A percentile compares a stretch with the other conserved stretches of the same genome.
Conservation (phyloP, 768 basidiomycete genomes). For the Gautieria morchelliformis region DNA sequence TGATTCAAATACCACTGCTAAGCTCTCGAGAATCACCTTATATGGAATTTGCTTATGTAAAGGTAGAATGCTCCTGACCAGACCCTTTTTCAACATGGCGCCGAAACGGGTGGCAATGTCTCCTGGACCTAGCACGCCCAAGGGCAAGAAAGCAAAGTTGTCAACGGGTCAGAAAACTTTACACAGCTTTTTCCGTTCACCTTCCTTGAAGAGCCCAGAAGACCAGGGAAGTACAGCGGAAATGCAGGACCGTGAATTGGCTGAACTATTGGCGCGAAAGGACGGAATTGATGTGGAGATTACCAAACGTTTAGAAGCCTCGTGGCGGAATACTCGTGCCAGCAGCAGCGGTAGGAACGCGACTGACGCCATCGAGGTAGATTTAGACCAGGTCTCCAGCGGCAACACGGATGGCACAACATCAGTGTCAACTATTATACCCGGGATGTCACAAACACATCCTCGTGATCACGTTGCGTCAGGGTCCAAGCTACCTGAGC, state of each 20-base stretch:
- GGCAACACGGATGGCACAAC: neutral
- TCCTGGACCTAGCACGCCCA: neutral
- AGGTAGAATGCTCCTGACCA: too few species aligned
- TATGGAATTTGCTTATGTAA: neutral
- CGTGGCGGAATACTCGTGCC: neutral
- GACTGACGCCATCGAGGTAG: neutral
- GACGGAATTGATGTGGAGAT: slow-evolving; percentile 8
- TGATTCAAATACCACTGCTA: too few species aligned
- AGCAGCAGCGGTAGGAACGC: neutral
- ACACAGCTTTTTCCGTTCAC: slow-evolving; percentile 9
- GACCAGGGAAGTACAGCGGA: slow-evolving; percentile 11
- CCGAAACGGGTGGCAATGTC: neutral
- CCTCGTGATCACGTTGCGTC: neutral
- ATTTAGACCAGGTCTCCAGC: neutral
- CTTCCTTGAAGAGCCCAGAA: slow-evolving; percentile 16
- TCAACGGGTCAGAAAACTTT: slow-evolving; percentile 1
- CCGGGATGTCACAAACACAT: neutral
- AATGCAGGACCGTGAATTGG: slow-evolving; percentile 6
- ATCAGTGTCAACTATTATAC: neutral
- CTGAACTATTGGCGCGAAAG: slow-evolving; percentile 3
- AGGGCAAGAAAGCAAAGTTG: neutral
- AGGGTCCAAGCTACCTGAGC: neutral
- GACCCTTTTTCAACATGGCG: neutral
- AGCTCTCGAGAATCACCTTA: neutral
- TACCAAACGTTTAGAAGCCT: neutral